phyloP scores from a whole-genome alignment of 179 eudicot genomes.

The Corrigiola litoralis region DNA sequence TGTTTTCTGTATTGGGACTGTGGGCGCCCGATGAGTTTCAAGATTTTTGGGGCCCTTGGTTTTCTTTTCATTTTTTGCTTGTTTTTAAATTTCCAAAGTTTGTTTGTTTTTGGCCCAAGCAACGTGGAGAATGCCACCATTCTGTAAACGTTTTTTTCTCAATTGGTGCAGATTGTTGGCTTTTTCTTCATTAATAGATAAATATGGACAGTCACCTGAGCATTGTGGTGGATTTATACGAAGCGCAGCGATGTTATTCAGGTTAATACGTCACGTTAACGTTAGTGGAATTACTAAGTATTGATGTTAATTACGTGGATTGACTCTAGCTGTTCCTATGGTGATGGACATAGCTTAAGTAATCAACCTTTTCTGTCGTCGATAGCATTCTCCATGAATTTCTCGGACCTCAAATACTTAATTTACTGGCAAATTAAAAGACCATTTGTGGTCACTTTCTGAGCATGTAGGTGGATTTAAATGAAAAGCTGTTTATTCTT shows the following conservation, averaged over 20 bases:
- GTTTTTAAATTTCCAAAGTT: not conserved
- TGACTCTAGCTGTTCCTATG: too few species aligned
- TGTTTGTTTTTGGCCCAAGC: not conserved
- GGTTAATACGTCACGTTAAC: conserved; percentile 12
- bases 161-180: conserved; percentile 2
- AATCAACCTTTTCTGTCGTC: too few species aligned
- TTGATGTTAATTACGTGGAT: too few species aligned
- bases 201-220: not conserved
- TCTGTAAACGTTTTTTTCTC: not conserved
- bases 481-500: too few species aligned
- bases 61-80: not conserved
- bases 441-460: too few species aligned
- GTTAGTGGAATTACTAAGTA: too few species aligned
- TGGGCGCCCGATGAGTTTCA: conserved; percentile 13
- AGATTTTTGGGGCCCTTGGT: conserved; percentile 14
- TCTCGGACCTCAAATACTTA: too few species aligned
- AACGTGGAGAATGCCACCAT: conserved; percentile 16
- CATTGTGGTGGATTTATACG: conserved; percentile 15
- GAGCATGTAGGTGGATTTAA: too few species aligned
- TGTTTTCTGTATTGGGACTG: conserved; percentile 5
- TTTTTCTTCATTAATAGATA: conserved; percentile 14
- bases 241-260: conserved; percentile 4
- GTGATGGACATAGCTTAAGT: too few species aligned
- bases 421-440: too few species aligned
- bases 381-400: too few species aligned